Percentiles rank a stretch among this genome's conserved stretches.
phyloP scores from a whole-genome alignment of 23 red algal genomes.

The Chondrus crispus region DNA sequence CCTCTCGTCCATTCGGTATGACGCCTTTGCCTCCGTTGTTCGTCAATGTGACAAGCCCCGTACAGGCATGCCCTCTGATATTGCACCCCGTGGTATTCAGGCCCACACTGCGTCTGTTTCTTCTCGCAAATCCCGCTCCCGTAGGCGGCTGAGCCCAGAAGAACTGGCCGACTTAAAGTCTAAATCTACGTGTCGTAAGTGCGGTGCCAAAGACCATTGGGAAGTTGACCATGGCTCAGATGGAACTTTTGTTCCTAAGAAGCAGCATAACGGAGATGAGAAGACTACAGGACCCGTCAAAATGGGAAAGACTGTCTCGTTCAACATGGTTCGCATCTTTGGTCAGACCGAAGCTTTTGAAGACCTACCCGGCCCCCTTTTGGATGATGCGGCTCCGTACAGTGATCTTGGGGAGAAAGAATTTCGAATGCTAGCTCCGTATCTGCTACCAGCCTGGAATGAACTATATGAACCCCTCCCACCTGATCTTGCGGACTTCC shows the following conservation, averaged over 20 bases:
- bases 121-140: neutral
- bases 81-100: too few species aligned
- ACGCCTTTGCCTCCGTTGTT: neutral
- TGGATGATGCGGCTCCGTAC: neutral
- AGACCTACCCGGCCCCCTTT: neutral
- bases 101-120: too few species aligned
- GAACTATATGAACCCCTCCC: neutral
- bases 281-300: too few species aligned
- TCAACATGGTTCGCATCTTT: neutral
- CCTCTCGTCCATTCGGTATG: neutral
- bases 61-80: too few species aligned
- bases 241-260: neutral
- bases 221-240: neutral
- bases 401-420: neutral
- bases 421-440: neutral
- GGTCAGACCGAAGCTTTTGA: neutral
- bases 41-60: neutral
- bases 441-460: neutral
- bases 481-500: neutral
- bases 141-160: neutral
- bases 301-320: neutral
- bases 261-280: too few species aligned
- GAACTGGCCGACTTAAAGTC: conserved; percentile 9
- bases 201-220: neutral
- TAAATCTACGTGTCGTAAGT: neutral